Evolutionary conservation across 225 moss, liverwort and hornwort species (phyloP).

Genomic region (Pleurozium schreberi): DNA sequence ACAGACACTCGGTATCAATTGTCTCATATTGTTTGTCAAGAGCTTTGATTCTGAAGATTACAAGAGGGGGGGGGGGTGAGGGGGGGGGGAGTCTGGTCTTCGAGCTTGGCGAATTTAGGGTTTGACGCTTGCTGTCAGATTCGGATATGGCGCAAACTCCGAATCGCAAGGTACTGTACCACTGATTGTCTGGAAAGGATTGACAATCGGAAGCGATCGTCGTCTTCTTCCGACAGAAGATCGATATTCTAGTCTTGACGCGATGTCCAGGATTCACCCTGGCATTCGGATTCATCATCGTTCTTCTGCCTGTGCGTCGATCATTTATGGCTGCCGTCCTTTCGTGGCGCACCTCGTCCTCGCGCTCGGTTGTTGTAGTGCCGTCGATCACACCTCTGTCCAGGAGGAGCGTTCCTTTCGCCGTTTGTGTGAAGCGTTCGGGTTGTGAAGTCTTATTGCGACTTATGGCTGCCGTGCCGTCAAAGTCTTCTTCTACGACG

Average conservation of each 20-base stretch:
- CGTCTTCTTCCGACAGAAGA: neutral
- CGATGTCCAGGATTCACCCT: neutral
- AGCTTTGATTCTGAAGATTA: too few relatives aligned
- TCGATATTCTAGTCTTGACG: neutral
- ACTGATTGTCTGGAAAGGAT: neutral
- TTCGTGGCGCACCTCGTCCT: neutral
- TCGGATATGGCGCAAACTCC: neutral
- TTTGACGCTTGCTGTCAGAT: neutral
- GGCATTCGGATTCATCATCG: slow-evolving; percentile 6
- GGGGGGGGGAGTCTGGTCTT: too few relatives aligned
- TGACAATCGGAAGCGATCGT: neutral
- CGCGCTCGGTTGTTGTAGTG: neutral
- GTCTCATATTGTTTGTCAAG: too few relatives aligned
- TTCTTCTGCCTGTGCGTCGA: neutral
- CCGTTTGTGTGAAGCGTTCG: neutral
- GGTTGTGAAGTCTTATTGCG: neutral
- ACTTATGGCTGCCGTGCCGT: neutral
- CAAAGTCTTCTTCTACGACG: neutral
- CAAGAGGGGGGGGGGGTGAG: too few relatives aligned
- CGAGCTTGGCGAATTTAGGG: neutral
- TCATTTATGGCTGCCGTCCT: neutral
- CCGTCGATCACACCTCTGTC: neutral
- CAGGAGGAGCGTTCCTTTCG: neutral
- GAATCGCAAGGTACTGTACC: neutral
- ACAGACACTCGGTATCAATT: too few relatives aligned